Conservation (phyloP, 768 basidiomycete genomes). For the Boletus reticulatus region DNA sequence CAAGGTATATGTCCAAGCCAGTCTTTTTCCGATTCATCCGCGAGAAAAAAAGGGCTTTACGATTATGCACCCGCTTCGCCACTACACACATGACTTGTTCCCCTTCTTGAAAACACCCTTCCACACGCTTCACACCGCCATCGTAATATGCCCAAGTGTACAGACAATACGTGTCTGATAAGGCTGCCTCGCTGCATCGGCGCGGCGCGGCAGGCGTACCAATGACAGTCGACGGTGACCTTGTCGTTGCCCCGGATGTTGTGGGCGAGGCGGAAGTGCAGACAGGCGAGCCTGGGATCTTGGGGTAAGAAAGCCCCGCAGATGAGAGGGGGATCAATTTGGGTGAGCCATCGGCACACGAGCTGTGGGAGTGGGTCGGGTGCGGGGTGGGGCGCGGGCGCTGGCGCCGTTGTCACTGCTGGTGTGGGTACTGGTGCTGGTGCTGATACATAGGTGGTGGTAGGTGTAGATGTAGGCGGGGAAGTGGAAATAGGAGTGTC, state of each 20-base stretch:
- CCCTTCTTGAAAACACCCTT: constrained; percentile 16
- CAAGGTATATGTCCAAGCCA: background rate
- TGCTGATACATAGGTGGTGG: background rate
- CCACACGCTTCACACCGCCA: constrained; percentile 17
- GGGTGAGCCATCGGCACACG: constrained; percentile 13
- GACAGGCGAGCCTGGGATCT: constrained; percentile 4
- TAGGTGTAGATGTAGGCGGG: no score
- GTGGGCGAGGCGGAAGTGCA: constrained; percentile 16
- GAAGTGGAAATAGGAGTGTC: background rate
- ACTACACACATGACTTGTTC: constrained; percentile 13
- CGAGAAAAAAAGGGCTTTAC: background rate
- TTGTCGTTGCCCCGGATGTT: constrained; percentile 20
- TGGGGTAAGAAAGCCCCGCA: constrained; percentile 10
- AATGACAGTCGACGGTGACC: constrained; percentile 4
- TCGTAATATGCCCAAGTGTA: constrained; percentile 15
- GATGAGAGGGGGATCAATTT: background rate
- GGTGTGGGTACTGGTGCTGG: background rate
- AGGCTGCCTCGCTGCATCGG: constrained; percentile 24
- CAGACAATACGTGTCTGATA: constrained; percentile 16
- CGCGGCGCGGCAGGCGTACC: constrained; percentile 11
- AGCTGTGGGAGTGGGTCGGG: background rate
- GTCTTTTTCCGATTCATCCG: background rate
- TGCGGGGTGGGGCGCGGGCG: background rate
- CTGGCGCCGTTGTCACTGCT: background rate
- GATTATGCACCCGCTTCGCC: background rate